Base-by-base conservation (phyloP, 495 filamentous ascomycete species). In the Cudoniella acicularis region DNA sequence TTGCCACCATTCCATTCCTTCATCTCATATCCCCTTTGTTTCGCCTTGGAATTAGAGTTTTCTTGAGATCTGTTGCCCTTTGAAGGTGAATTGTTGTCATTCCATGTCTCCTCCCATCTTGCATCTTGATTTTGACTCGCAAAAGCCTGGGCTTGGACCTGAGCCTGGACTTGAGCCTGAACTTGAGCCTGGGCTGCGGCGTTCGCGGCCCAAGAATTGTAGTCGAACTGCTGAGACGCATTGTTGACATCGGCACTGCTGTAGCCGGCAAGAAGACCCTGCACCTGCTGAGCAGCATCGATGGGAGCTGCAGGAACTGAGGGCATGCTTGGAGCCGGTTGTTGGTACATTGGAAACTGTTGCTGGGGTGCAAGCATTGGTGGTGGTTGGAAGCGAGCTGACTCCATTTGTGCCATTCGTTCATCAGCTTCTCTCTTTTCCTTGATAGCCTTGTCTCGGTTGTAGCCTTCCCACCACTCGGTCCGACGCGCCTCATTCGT, bases 401-500 rank as follows among this genome's bases (percentile, higher is more conserved):
- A 30, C 10, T 61, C 53, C 9, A 53, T 17, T 11, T 59, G 53
- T 22, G 25, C 53, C 54, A 46, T 64, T 57, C 23, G 43, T 13
- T 23, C 17, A 20, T 26, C 57, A 54, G 55, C 45, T 20, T 53
- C 51, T 20, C 56, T 51, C 43, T 55, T 62, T 43, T 64, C 45
- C 36, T 61, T 68, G 1, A 46, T 64, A 10, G 67, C 61, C 22
- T 67, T 56, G 50, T 72, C 69, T 22, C 64, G 59, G 17, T 70
- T 64, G 36, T 63, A 67, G 16, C 68, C 72, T 3, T 63, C 62
- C 49, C 64, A 62, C 70, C 69, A 75, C n/a, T 66, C 62, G 10
- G 55, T 27, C 17, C 65, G 61, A 8, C 62, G 65, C 10, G 60
- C 59, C 13, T 65, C 52, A 27, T 59, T 62, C 10, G 63, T 65